Evolutionary conservation across 805 yeast genomes (phyloP).

Genomic region (Isabelozyma pseudorhagii): DNA sequence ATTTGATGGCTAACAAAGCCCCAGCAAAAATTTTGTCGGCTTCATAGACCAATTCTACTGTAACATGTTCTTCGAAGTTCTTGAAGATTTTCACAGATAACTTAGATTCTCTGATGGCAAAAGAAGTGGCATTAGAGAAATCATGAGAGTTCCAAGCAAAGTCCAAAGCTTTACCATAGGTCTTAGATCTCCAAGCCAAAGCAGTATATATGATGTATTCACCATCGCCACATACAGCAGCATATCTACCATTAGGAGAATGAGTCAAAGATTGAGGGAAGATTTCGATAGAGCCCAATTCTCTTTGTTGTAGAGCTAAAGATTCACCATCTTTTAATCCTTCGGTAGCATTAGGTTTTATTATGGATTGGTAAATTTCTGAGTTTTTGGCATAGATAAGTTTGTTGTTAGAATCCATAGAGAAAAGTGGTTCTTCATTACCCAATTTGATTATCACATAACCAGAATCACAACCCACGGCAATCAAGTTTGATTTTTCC

Average conservation of each 20-base stretch:
- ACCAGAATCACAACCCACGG: slow-evolving; percentile 95
- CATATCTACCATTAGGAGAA: slow-evolving; percentile 97
- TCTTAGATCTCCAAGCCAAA: slow-evolving; percentile 95
- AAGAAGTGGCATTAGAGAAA: slow-evolving; percentile 58
- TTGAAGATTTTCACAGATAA: slow-evolving; percentile 68
- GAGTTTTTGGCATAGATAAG: slow-evolving; percentile 87
- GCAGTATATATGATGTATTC: slow-evolving; percentile 96
- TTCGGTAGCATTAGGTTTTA: slow-evolving; percentile 62
- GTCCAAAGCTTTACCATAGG: slow-evolving; percentile 85
- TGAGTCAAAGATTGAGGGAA: slow-evolving; percentile 85
- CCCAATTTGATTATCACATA: slow-evolving; percentile 86
- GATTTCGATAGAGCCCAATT: slow-evolving; percentile 89
- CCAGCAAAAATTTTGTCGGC: slow-evolving; percentile 87
- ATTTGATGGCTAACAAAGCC: slow-evolving; percentile 78
- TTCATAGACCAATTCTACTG: slow-evolving; percentile 63
- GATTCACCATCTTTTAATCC: slow-evolving; percentile 77
- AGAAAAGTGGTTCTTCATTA: slow-evolving; percentile 87
- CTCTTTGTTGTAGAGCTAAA: slow-evolving; percentile 76
- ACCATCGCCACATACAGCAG: slow-evolving; percentile 96
- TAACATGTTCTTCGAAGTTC: slow-evolving; percentile 77
- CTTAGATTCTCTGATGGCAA: slow-evolving; percentile 73
- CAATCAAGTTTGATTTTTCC: slow-evolving; percentile 69
- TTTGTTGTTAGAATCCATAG: slow-evolving; percentile 92
- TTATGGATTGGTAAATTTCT: slow-evolving; percentile 80
- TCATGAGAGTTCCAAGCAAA: slow-evolving; percentile 93